These are phyloP conservation scores for Bisporella sp. DNA, from an alignment of 2,329 filamentous ascomycete genomes.

Conservation along the genomic window DNA sequence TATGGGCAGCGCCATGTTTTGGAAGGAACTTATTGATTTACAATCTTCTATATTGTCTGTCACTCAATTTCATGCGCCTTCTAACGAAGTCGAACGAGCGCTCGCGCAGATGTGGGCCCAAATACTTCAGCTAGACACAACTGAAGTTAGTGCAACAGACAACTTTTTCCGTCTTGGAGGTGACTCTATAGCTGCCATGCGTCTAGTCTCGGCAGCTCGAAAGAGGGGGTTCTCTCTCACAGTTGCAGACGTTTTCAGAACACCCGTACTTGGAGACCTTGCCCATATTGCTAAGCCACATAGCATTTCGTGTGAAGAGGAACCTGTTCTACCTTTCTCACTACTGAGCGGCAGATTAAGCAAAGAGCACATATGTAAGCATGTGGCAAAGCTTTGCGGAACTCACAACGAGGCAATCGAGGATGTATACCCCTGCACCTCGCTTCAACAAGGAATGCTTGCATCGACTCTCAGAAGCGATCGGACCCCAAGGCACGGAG, in stretches of 20 bases:
- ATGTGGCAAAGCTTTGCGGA: slow-evolving; percentile 14
- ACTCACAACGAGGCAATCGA: slow-evolving; percentile 5
- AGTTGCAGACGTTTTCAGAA: slow-evolving; percentile 33
- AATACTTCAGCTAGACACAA: slow-evolving; percentile 33
- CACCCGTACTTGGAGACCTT: slow-evolving; percentile 9
- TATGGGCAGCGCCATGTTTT: not conserved
- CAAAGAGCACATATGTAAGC: not conserved
- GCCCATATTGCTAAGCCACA: not conserved
- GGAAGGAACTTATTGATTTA: not conserved
- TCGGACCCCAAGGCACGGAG: too few species aligned
- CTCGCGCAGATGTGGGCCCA: slow-evolving; percentile 29
- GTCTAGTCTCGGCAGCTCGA: slow-evolving; percentile 32
- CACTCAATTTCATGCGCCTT: not conserved
- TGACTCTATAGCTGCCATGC: slow-evolving; percentile 30
- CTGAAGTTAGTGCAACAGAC: slow-evolving; percentile 16
- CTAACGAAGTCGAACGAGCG: not conserved
- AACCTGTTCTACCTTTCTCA: not conserved
- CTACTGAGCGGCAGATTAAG: not conserved
- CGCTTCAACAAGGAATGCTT: slow-evolving; percentile 32
- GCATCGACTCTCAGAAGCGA: slow-evolving; percentile 22
- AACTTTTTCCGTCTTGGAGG: slow-evolving; percentile 30
- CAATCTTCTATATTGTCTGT: not conserved
- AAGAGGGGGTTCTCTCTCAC: slow-evolving; percentile 25
- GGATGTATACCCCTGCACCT: slow-evolving; percentile 31
- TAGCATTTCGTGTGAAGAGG: not conserved